phyloP scores from a whole-genome alignment of 1,139 yeast genomes.

The Saccharomyces pastorianus region DNA sequence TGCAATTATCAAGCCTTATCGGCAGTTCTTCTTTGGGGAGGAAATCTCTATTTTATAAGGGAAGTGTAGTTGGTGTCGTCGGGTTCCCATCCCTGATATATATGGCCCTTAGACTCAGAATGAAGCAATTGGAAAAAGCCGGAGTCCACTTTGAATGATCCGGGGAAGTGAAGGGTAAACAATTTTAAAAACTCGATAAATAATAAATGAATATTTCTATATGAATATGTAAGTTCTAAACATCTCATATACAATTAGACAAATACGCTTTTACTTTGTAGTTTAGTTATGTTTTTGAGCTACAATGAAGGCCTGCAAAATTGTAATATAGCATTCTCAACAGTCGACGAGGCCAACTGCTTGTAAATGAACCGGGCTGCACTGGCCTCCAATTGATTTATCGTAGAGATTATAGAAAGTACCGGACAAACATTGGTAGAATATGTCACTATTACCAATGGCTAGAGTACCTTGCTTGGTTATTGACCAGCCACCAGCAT shows the following conservation, averaged over 20 bases:
- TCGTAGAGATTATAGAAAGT: no score
- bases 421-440: no score
- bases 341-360: conserved; percentile 58
- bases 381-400: conserved; percentile 54
- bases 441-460: no score
- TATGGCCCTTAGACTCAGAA: conserved; percentile 6
- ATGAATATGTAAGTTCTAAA: not conserved
- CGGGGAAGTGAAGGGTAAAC: not conserved
- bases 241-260: not conserved
- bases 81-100: conserved; percentile 15
- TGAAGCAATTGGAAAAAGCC: conserved; percentile 7
- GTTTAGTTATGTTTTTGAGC: not conserved
- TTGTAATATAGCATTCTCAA: conserved; percentile 29
- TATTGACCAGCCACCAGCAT: no score
- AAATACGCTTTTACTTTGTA: not conserved
- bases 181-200: not conserved
- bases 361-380: conserved; percentile 54
- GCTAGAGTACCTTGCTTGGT: no score
- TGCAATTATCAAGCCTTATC: conserved; percentile 14
- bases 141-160: conserved; percentile 10
- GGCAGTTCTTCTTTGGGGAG: not conserved
- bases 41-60: conserved; percentile 2
- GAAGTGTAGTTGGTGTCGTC: conserved; percentile 12
- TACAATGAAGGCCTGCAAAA: not conserved
- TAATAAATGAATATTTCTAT: not conserved